Evolutionary conservation across 139 green algal genomes (phyloP).

Genomic region (Coccomyxa sp.): DNA sequence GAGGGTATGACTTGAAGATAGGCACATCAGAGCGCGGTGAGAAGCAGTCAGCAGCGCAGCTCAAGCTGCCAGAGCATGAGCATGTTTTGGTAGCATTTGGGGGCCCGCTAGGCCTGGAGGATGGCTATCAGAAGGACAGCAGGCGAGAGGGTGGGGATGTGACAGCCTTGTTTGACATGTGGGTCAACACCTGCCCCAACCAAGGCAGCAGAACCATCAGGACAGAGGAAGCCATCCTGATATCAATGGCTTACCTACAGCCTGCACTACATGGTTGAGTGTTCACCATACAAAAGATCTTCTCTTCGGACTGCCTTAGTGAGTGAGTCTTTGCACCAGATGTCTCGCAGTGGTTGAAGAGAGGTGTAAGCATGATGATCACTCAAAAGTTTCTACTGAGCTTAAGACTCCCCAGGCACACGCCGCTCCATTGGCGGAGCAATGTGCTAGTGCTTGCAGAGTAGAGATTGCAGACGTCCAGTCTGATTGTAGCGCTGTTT

Average conservation of each 20-base stretch:
- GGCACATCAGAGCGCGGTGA: conserved; percentile 46
- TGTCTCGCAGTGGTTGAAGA: too few relatives aligned
- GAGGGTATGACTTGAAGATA: conserved; percentile 71
- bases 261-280: conserved; percentile 32
- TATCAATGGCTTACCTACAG: conserved; percentile 53
- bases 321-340: too few relatives aligned
- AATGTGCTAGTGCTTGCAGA: too few relatives aligned
- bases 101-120: conserved; percentile 66
- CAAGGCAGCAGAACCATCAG: conserved; percentile 85
- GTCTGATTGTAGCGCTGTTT: too few relatives aligned
- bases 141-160: neutral
- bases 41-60: conserved; percentile 4
- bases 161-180: conserved; percentile 34
- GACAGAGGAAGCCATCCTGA: conserved; percentile 77
- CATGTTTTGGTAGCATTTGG: conserved; percentile 81
- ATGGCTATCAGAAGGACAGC: conserved; percentile 29
- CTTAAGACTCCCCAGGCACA: too few relatives aligned
- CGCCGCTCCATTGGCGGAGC: too few relatives aligned
- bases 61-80: conserved; percentile 50
- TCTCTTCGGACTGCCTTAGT: too few relatives aligned
- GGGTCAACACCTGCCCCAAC: conserved; percentile 81
- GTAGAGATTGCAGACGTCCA: too few relatives aligned
- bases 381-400: too few relatives aligned
- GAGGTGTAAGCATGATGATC: too few relatives aligned
- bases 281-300: too few relatives aligned